phyloP scores from a whole-genome alignment of 2,329 filamentous ascomycete genomes.

The Apiospora arundinis region DNA sequence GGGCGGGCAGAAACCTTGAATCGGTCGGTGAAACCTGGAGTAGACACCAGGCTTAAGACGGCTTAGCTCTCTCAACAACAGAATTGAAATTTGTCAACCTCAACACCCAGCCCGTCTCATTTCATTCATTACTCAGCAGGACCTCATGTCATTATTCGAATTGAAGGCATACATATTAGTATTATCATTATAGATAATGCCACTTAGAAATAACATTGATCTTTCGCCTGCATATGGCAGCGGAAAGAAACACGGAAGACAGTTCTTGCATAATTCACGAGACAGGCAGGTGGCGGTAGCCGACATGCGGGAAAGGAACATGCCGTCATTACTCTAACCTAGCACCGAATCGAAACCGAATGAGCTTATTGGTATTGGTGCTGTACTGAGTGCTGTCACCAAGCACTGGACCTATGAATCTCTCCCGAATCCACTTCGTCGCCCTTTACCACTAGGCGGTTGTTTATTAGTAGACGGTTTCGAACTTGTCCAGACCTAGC shows the following conservation, averaged over 20 bases:
- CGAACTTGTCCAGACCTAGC: background rate
- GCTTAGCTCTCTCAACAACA: conserved; percentile 6
- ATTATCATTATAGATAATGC: background rate
- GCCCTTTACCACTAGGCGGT: background rate
- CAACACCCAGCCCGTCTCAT: background rate
- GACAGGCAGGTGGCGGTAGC: background rate
- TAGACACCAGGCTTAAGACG: conserved; percentile 9
- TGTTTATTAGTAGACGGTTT: background rate
- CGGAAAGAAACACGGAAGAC: background rate
- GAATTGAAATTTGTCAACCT: background rate
- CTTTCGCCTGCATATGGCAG: background rate
- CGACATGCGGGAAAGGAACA: background rate
- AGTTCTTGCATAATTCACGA: background rate
- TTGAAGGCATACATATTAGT: background rate
- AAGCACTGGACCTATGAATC: background rate
- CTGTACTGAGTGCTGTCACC: background rate
- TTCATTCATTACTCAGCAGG: background rate
- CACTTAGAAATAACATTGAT: background rate
- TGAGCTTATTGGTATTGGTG: background rate
- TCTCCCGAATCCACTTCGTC: background rate
- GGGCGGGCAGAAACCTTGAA: background rate
- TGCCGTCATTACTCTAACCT: background rate
- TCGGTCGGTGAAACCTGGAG: conserved; percentile 17
- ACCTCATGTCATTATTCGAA: no score
- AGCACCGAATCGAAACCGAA: background rate